Base-by-base conservation (phyloP, 306 rosid genomes). In the Trifolium subterraneum region DNA sequence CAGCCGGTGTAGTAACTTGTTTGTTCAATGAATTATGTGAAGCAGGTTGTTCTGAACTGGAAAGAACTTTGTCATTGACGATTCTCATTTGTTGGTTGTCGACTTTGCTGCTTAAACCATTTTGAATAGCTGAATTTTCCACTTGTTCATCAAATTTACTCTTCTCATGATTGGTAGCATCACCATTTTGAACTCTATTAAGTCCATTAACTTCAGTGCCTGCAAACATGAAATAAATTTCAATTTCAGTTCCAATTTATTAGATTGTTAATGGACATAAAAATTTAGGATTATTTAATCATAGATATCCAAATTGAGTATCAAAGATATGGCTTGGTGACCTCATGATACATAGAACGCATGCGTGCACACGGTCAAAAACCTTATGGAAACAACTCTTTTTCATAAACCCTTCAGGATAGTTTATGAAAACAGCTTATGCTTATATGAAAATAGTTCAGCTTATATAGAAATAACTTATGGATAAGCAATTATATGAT, bases 151-250 rank as follows among this genome's bases (percentile, higher is more conserved):
- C 68, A 61, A 70, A 33, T 35, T 66, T 64, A 23, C 64, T 66
- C 54, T 56, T 73, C 45, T 64, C 42, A 18, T 44, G 62, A 22
- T 56, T 22, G 14, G n/a, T 42, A 56, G 55, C 69, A 45, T 73
- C 75, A 9, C 73, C 84, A 31, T 76, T 77, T 77, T 74, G 79
- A 74, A 42, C 82, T 64, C 33, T 80, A 31, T 71, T 0, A 64
- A 48, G 45, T 77, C 68, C 85, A 74, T 61, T 80, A 38, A 55
- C 71, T 64, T 79, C 74, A 70, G 38, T 35, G 19, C 75, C 89
- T 86, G 85, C 66, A 80, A 76, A 31, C 31, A 76, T 47, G 64
- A 3, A 62, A 72, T 11, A 76, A 66, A 70, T 59, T 47, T 69
- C 33, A 61, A 67, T 58, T 66, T 79, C 64, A 79, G 52, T 66